Conservation (phyloP, 805 yeast genomes). For the Metschnikowia santaceciliae region DNA sequence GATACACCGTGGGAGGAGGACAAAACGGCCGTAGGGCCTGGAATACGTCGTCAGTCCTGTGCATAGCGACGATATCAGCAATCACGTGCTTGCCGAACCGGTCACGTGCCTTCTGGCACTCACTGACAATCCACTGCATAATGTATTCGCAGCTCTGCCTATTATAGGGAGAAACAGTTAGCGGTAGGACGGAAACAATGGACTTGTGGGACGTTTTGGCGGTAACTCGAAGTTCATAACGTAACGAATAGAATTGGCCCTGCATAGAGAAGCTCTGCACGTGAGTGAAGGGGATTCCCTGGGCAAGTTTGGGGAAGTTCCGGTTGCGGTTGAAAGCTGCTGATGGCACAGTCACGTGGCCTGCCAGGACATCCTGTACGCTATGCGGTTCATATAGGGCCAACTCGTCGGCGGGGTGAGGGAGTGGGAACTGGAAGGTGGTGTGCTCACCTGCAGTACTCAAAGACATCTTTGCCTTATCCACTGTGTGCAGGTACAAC, state of each 20-base stretch:
- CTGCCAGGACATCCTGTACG: not conserved
- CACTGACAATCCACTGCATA: constrained; percentile 50
- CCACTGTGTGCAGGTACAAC: constrained; percentile 31
- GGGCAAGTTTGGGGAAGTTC: constrained; percentile 25
- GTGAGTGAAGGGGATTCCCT: constrained; percentile 42
- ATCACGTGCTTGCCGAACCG: constrained; percentile 31
- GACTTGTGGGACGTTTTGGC: constrained; percentile 48
- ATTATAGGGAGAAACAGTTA: constrained; percentile 54
- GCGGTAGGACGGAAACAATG: constrained; percentile 46
- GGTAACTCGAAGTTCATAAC: constrained; percentile 49
- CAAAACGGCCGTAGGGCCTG: constrained; percentile 20
- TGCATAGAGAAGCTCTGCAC: constrained; percentile 48
- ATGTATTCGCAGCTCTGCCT: constrained; percentile 44
- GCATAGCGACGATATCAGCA: constrained; percentile 17
- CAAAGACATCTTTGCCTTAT: constrained; percentile 18
- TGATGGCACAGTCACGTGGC: constrained; percentile 10
- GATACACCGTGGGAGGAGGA: constrained; percentile 28
- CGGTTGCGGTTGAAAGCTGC: constrained; percentile 21
- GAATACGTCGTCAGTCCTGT: constrained; percentile 21
- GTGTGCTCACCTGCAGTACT: constrained; percentile 26
- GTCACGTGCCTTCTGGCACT: constrained; percentile 43
- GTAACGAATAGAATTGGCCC: constrained; percentile 48
- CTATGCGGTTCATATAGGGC: constrained; percentile 17
- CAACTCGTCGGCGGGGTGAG: constrained; percentile 35
- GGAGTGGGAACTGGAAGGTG: constrained; percentile 26